A percentile compares a stretch with the other conserved stretches of the same genome.
Evolutionary conservation across 2,329 filamentous ascomycete species (phyloP).

Genomic region (Thermothelomyces thermophilus): DNA sequence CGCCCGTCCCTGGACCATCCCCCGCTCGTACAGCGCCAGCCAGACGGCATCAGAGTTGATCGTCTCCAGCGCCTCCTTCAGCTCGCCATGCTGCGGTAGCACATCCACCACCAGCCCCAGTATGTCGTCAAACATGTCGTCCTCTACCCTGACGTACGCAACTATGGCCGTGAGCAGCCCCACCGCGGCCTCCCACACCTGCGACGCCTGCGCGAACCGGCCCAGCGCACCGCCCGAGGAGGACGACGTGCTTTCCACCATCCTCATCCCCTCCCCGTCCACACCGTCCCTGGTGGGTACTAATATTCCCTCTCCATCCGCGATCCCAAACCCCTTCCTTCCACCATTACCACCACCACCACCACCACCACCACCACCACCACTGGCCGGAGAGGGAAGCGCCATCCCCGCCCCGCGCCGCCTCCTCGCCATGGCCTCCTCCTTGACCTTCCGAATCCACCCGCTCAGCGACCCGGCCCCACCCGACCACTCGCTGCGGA

Average conservation of each 20-base stretch:
- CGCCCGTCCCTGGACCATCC: conserved; percentile 33
- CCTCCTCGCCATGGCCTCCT: conserved; percentile 24
- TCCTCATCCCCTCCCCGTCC: neutral
- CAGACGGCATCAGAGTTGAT: conserved; percentile 73
- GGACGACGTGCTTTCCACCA: conserved; percentile 1
- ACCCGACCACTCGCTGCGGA: conserved; percentile 69
- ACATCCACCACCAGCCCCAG: conserved; percentile 53
- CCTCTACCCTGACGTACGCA: conserved; percentile 56
- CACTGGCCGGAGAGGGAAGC: too few relatives aligned
- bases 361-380: neutral
- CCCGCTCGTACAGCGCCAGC: conserved; percentile 51
- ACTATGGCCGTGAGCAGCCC: conserved; percentile 55
- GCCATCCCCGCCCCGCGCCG: neutral
- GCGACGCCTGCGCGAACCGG: conserved; percentile 53
- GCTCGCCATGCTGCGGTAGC: conserved; percentile 39
- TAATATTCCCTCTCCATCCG: conserved; percentile 13
- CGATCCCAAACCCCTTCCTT: neutral
- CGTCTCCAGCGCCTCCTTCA: conserved; percentile 52
- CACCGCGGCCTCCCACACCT: conserved; percentile 59
- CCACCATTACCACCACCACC: neutral
- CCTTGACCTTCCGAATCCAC: conserved; percentile 43
- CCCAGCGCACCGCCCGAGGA: conserved; percentile 38
- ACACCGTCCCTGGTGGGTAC: conserved; percentile 12
- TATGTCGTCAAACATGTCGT: conserved; percentile 65
- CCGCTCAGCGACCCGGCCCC: conserved; percentile 37